These are phyloP conservation scores for Hyphopichia wangnamkhiaoensis DNA, from an alignment of 1,139 yeast species.

Conservation along the genomic window DNA sequence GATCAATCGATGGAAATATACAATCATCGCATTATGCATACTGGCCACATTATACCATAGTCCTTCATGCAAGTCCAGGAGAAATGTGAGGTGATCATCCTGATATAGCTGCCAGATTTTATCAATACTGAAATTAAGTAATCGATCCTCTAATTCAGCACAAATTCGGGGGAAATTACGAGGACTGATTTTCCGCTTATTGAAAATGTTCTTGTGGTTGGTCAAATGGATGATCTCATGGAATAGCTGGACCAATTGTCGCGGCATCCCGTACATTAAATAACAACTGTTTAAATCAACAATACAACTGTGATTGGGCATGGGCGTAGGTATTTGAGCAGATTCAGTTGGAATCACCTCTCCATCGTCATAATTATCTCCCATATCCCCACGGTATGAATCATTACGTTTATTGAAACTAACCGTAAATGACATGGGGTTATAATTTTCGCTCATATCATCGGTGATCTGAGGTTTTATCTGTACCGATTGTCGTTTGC, in stretches of 20 bases:
- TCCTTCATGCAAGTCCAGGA: slow-evolving; percentile 38
- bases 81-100: slow-evolving; percentile 14
- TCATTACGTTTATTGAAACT: slow-evolving; percentile 21
- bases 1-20: slow-evolving; percentile 48
- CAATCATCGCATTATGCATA: slow-evolving; percentile 44
- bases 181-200: slow-evolving; percentile 46
- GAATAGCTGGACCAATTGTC: slow-evolving; percentile 44
- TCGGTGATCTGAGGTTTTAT: slow-evolving; percentile 20
- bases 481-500: slow-evolving; percentile 4
- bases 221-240: slow-evolving; percentile 48
- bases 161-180: slow-evolving; percentile 57
- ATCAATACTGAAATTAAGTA: slow-evolving; percentile 46
- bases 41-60: slow-evolving; percentile 37
- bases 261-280: slow-evolving; percentile 51
- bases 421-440: slow-evolving; percentile 25
- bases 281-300: slow-evolving; percentile 24
- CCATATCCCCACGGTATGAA: slow-evolving; percentile 11
- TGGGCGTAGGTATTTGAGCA: slow-evolving; percentile 1
- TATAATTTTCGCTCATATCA: slow-evolving; percentile 14
- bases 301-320: background rate
- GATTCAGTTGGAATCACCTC: background rate
- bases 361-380: background rate
- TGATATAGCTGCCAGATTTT: slow-evolving; percentile 36
- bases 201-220: slow-evolving; percentile 53
- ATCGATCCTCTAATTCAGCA: slow-evolving; percentile 53